These are phyloP conservation scores for Solanum pinnatisectum DNA, from an alignment of 257 asterid species.

Conservation along the genomic window DNA sequence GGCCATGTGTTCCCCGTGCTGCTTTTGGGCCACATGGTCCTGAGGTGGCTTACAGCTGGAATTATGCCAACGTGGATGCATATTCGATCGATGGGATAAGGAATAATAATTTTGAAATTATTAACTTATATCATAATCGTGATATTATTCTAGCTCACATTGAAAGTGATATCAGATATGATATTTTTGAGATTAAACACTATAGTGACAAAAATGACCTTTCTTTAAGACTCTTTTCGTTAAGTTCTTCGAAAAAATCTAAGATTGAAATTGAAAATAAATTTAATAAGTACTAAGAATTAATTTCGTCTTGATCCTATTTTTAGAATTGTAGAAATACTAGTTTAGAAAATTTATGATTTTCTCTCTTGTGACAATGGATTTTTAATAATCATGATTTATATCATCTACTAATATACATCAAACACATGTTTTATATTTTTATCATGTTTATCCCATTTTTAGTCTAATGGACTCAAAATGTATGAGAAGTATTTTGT, in stretches of 20 bases:
- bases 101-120: background rate
- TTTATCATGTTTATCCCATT: background rate
- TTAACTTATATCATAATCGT: background rate
- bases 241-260: no score
- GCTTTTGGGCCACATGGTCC: background rate
- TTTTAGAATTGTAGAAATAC: no score
- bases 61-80: background rate
- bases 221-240: no score
- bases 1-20: constrained; percentile 1
- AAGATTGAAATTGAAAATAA: no score
- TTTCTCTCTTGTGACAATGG: background rate
- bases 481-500: background rate
- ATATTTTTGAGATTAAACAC: background rate
- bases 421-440: background rate
- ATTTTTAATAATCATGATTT: no score
- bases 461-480: no score
- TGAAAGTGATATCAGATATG: background rate
- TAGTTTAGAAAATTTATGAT: background rate
- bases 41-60: background rate
- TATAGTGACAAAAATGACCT: no score
- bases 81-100: background rate
- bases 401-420: no score
- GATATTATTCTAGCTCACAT: rapidly evolving
- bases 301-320: background rate
- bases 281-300: no score